Percentiles rank a stretch among this genome's conserved stretches.
Evolutionary conservation across 2,329 filamentous ascomycete genomes (phyloP).

Genomic region (Thielaviopsis ethacetica): DNA sequence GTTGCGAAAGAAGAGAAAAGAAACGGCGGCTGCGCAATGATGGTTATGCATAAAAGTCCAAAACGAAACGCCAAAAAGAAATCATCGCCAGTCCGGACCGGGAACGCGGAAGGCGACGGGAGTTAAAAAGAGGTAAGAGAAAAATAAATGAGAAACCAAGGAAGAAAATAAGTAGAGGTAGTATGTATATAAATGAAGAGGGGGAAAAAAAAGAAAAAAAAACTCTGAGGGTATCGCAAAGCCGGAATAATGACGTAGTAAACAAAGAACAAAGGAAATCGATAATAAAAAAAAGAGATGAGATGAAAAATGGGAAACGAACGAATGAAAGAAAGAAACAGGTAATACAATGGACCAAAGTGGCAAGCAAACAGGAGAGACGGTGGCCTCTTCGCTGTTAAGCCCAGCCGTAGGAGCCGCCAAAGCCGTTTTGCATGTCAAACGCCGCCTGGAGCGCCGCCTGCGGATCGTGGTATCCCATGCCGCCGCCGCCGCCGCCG

Average conservation of each 20-base stretch:
- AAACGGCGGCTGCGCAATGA: no score
- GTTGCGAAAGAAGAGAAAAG: no score
- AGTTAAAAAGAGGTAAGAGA: not conserved
- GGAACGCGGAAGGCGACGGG: no score
- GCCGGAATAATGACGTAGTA: not conserved
- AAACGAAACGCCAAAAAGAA: not conserved
- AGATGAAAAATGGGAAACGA: not conserved
- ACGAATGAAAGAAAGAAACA: no score
- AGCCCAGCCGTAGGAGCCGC: not conserved
- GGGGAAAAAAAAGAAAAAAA: not conserved
- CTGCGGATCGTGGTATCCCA: not conserved
- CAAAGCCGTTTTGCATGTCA: not conserved
- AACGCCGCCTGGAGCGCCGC: conserved; percentile 1
- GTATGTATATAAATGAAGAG: no score
- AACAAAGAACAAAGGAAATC: not conserved
- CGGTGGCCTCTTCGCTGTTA: not conserved
- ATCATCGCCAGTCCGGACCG: not conserved
- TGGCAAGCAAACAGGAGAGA: not conserved
- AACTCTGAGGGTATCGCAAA: not conserved
- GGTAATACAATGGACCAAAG: no score
- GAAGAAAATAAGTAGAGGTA: not conserved
- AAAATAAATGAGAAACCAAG: not conserved
- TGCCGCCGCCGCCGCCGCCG: not conserved
- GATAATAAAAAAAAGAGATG: not conserved
- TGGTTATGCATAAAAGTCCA: no score